Evolutionary conservation across 169 alveolate genomes (phyloP).

Genomic region (Plasmodium vinckei): DNA sequence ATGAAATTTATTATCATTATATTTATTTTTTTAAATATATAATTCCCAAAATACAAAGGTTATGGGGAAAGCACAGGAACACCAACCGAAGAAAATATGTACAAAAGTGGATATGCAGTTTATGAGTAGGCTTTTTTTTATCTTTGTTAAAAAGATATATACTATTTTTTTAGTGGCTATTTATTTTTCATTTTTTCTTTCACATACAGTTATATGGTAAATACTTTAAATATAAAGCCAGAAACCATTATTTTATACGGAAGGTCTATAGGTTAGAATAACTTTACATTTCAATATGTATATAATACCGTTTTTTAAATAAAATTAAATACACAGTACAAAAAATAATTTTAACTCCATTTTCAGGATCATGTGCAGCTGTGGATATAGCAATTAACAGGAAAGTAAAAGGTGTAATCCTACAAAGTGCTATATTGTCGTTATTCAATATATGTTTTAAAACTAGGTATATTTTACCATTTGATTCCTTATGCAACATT

Average conservation of each 20-base stretch:
- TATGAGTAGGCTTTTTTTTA: slow-evolving; percentile 57
- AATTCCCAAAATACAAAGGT: slow-evolving; percentile 42
- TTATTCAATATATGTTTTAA: slow-evolving; percentile 69
- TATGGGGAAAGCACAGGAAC: slow-evolving; percentile 74
- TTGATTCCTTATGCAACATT: slow-evolving; percentile 71
- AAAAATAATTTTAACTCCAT: slow-evolving; percentile 9
- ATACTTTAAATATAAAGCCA: slow-evolving; percentile 47
- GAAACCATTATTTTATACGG: slow-evolving; percentile 60
- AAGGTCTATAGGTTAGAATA: slow-evolving; percentile 60
- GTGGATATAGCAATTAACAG: slow-evolving; percentile 45
- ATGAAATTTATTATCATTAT: no score
- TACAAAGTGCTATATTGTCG: slow-evolving; percentile 74
- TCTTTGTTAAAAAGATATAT: background rate
- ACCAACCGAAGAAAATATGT: slow-evolving; percentile 63
- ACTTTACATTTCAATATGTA: background rate
- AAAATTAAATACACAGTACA: slow-evolving; percentile 3
- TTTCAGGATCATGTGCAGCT: slow-evolving; percentile 75
- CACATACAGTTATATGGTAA: slow-evolving; percentile 56
- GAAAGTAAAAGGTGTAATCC: slow-evolving; percentile 64
- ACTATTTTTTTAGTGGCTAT: background rate
- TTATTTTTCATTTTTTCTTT: background rate
- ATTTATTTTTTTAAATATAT: slow-evolving; percentile 20
- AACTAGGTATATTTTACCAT: slow-evolving; percentile 64
- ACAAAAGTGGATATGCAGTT: slow-evolving; percentile 61
- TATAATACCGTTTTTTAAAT: background rate